Conservation (phyloP, 2,329 filamentous ascomycete genomes). For the Colletotrichum sp. region DNA sequence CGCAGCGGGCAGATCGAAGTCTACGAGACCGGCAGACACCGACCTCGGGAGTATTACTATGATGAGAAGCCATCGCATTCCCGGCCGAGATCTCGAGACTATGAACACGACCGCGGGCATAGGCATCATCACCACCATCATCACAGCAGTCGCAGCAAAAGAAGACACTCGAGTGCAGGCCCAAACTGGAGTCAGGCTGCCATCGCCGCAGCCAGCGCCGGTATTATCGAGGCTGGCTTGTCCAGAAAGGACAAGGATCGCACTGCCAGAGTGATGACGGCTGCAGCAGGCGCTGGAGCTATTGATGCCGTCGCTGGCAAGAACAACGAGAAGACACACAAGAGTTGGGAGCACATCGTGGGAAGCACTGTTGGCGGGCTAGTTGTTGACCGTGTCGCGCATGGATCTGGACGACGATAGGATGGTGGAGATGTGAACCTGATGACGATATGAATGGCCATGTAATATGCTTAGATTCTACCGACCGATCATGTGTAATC, state of each 20-base stretch:
- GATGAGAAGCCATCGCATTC: not conserved
- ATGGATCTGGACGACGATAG: not conserved
- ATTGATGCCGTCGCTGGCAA: not conserved
- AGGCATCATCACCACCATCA: not conserved
- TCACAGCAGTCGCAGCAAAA: not conserved
- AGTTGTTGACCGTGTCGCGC: not conserved
- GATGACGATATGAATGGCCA: not conserved
- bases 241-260: slow-evolving; percentile 1
- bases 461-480: not conserved
- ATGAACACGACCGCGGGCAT: not conserved
- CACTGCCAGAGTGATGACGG: slow-evolving; percentile 1
- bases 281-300: slow-evolving; percentile 1
- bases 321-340: not conserved
- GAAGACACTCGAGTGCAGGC: not conserved
- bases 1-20: not conserved
- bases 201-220: slow-evolving; percentile 8
- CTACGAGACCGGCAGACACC: not conserved
- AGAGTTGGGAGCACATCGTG: not conserved
- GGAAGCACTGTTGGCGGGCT: not conserved
- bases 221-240: slow-evolving; percentile 3
- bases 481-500: not conserved
- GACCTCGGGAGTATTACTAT: not conserved
- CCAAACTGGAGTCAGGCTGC: not conserved
- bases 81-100: not conserved
- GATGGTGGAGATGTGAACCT: rapidly evolving